phyloP scores from a whole-genome alignment of 306 rosid genomes.

The Ceratonia siliqua region DNA sequence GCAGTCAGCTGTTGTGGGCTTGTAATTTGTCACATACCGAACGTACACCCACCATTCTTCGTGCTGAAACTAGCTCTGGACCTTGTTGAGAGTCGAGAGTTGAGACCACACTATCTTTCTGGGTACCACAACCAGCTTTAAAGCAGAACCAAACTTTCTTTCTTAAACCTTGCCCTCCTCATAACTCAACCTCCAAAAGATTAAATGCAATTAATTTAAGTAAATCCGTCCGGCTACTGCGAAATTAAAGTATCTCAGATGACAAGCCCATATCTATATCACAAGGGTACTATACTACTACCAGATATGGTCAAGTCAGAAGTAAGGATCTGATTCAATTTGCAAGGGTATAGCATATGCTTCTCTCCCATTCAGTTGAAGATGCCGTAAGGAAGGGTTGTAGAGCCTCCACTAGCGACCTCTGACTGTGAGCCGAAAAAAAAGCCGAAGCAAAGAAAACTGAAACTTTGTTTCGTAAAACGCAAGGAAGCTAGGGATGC shows the following conservation, averaged over 20 bases:
- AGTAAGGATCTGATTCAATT: neutral
- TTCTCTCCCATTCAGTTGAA: neutral
- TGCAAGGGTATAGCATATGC: neutral
- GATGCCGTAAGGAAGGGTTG: neutral
- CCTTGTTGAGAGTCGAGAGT: neutral
- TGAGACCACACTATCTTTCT: constrained; percentile 11
- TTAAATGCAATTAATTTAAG: neutral
- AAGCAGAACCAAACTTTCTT: neutral
- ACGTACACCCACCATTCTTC: neutral
- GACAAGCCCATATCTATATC: neutral
- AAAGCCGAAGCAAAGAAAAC: neutral
- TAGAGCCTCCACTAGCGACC: neutral
- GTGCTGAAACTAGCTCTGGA: neutral
- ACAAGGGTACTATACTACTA: neutral
- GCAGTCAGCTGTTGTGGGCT: neutral
- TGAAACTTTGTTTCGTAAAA: neutral
- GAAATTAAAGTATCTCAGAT: neutral
- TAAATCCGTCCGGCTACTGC: neutral
- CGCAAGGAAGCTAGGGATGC: neutral
- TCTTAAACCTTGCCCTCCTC: neutral
- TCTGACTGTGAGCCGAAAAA: neutral
- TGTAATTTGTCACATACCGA: neutral
- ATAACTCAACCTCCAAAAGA: neutral
- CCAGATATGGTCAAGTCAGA: neutral
- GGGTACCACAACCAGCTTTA: neutral